Base-by-base conservation (phyloP, 805 yeast species). In the Suhomyces kilbournensis region DNA sequence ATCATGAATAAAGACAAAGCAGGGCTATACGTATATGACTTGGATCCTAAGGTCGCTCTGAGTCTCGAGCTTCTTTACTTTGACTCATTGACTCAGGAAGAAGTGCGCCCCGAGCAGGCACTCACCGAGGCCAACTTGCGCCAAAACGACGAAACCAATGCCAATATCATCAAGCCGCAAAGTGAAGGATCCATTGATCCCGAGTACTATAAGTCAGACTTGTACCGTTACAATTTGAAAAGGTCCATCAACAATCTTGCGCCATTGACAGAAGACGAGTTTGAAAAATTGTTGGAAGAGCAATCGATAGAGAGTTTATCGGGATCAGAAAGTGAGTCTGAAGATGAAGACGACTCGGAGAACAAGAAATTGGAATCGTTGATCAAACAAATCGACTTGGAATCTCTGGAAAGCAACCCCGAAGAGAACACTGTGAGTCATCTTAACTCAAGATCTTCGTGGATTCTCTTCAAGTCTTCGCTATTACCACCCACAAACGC, bases 371-470 rank as follows among this genome's bases (percentile, higher is more conserved):
- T 67, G 30, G 60, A 62, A 17, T 53, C 62, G 2, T 57, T 69
- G 34, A 56, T 71, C 14, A 67, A 66, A 61, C 30, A 63, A 26
- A 23, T 64, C 25, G 62, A 49, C 12, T 60, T 12, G 48, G 60
- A 15, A 8, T 46, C 23, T 7, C 17, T 38, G 3, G 14, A 30
- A 15, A 42, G 30, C 30, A n/a, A n/a, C 17, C 8, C 17, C 2
- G 69, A 62, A 15, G 76, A 65, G 32, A 62, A 70, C 22, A 66
- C 68, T 25, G 68, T 77, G 35, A 79, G 86, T 61, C 82, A 77
- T 61, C 62, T 87, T 54, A 82, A 86, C 52, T 84, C 93, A 0
- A 81, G 83, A 59, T 84, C 96, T 0, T 91, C 97, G 0, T 81
- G 70, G 49, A 76, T 89, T 1, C 70, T 81, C 42, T 85, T 86